Percentiles rank a stretch among this genome's conserved stretches.
Conservation (phyloP, 2,329 filamentous ascomycete genomes). For the Ophiostoma populinum region DNA sequence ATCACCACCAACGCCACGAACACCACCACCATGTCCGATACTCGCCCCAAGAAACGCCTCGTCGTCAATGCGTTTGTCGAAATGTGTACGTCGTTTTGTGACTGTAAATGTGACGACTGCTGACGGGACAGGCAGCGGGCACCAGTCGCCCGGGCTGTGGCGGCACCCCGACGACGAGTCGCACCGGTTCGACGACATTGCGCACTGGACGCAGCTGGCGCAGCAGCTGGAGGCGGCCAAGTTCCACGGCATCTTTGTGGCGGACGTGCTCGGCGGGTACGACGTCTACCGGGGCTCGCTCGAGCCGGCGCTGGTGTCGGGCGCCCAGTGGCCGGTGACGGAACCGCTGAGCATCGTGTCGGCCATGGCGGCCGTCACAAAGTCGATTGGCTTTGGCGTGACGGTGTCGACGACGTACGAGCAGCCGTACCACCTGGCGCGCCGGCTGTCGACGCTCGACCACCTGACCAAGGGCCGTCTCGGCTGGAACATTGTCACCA, state of each 20-base stretch:
- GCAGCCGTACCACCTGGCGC: conserved; percentile 10
- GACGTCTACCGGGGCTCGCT: conserved; percentile 49
- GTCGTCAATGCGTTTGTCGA: conserved; percentile 2
- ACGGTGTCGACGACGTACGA: conserved; percentile 11
- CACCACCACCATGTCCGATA: too few relatives aligned
- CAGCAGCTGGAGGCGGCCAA: conserved; percentile 42
- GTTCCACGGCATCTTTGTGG: conserved; percentile 45
- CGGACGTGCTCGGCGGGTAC: conserved; percentile 45
- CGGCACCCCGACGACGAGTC: conserved; percentile 49
- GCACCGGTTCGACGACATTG: conserved; percentile 38
- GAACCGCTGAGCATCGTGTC: conserved; percentile 38
- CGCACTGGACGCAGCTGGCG: conserved; percentile 44
- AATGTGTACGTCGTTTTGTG: neutral
- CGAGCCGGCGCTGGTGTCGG: conserved; percentile 40
- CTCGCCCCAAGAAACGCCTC: conserved; percentile 2
- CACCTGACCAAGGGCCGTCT: conserved; percentile 9
- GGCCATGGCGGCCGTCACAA: conserved; percentile 12
- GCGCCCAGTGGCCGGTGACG: conserved; percentile 55
- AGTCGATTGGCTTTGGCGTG: conserved; percentile 11
- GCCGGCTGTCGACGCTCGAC: conserved; percentile 10
- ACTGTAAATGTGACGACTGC: too few relatives aligned
- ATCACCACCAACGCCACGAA: too few relatives aligned
- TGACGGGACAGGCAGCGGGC: conserved; percentile 17
- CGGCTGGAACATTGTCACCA: conserved; percentile 10
- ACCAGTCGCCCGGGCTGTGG: conserved; percentile 33